A percentile compares a stretch with the other conserved stretches of the same genome.
Conservation (phyloP, 148 eudicot species). For the Beta vulgaris region DNA sequence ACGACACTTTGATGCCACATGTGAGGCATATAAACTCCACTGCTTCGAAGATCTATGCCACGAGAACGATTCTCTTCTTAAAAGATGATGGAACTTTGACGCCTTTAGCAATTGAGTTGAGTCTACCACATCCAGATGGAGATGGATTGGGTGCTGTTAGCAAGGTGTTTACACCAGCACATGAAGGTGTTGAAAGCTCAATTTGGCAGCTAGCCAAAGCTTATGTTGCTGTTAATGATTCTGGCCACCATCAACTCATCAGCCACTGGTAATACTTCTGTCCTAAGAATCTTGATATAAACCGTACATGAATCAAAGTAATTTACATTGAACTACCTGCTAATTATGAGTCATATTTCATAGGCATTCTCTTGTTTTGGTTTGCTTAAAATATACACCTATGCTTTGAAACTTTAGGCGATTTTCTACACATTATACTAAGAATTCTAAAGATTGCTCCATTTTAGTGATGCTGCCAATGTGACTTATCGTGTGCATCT, state of each 20-base stretch:
- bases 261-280: conserved; percentile 67
- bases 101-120: conserved; percentile 72
- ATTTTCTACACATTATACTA: no score
- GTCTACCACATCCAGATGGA: conserved; percentile 61
- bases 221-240: conserved; percentile 74
- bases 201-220: conserved; percentile 87
- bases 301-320: background rate
- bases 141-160: conserved; percentile 51
- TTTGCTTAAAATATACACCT: no score
- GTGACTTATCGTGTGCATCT: background rate
- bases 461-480: no score
- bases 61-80: conserved; percentile 68
- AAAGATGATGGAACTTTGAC: conserved; percentile 63
- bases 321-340: no score
- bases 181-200: conserved; percentile 54
- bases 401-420: no score
- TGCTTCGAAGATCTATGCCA: conserved; percentile 56
- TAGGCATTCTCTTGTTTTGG: no score
- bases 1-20: conserved; percentile 65
- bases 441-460: no score
- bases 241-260: conserved; percentile 72
- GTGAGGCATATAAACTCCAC: conserved; percentile 60
- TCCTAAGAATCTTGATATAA: background rate
- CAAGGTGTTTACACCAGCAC: conserved; percentile 57
- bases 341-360: no score